phyloP scores from a whole-genome alignment of 2,329 filamentous ascomycete genomes.

The Xylariaceae sp. region DNA sequence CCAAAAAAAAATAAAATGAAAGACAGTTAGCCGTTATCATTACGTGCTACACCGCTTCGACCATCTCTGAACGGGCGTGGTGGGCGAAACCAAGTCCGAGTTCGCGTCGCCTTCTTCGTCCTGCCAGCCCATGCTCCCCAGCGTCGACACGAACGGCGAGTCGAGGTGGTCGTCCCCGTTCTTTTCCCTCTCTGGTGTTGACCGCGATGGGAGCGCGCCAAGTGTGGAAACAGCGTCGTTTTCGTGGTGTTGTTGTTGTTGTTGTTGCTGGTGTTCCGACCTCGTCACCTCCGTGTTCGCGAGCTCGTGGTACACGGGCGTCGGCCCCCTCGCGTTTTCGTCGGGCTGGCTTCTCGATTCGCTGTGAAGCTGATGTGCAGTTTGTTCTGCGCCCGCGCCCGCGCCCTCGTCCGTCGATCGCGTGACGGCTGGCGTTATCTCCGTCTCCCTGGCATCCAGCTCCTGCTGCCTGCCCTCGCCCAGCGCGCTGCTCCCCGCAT shows the following conservation, averaged over 20 bases:
- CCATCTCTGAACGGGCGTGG: constrained; percentile 15
- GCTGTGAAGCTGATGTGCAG: too few species aligned
- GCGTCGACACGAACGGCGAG: constrained; percentile 26
- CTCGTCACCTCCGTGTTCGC: constrained; percentile 18
- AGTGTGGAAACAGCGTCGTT: constrained; percentile 12
- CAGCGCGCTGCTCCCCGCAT: constrained; percentile 4
- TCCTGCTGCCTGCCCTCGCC: constrained; percentile 8
- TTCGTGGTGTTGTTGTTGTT: too few species aligned
- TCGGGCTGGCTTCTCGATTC: too few species aligned
- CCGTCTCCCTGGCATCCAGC: constrained; percentile 7
- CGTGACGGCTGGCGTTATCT: background rate
- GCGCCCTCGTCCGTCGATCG: constrained; percentile 16
- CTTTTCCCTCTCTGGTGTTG: constrained; percentile 6
- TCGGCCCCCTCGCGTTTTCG: constrained; percentile 7
- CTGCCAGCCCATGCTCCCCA: constrained; percentile 20
- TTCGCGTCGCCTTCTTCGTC: constrained; percentile 18
- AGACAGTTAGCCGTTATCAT: background rate
- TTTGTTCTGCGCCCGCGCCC: constrained; percentile 23
- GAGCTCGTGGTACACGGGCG: constrained; percentile 25
- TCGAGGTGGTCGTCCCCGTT: constrained; percentile 13
- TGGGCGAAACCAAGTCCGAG: constrained; percentile 25
- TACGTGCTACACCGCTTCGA: background rate
- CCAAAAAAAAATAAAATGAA: too few species aligned
- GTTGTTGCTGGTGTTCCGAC: background rate
- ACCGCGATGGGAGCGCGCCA: constrained; percentile 8